A percentile compares a stretch with the other conserved stretches of the same genome.
Evolutionary conservation across 2,329 filamentous ascomycete species (phyloP).

Genomic region (Colletotrichum simmondsii): DNA sequence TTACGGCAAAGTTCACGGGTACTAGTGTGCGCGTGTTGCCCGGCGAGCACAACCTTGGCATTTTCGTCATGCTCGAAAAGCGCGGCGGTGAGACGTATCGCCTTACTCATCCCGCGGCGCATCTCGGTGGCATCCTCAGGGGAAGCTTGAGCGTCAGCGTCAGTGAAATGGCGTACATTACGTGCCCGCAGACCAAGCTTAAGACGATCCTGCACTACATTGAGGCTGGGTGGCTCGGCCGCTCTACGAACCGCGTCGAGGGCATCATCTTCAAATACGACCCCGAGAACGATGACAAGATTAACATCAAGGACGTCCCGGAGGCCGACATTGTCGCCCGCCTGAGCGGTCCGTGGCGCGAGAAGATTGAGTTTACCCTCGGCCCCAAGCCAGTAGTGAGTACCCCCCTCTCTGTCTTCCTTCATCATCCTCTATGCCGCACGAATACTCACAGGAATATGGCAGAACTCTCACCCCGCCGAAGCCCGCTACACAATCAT

Average conservation of each 20-base stretch:
- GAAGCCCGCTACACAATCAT: constrained; percentile 81
- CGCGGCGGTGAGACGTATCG: constrained; percentile 92
- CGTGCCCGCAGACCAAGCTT: constrained; percentile 87
- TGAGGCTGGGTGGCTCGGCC: constrained; percentile 94
- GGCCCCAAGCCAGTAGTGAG: constrained; percentile 72
- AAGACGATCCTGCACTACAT: constrained; percentile 94
- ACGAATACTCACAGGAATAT: constrained; percentile 23
- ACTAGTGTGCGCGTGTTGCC: constrained; percentile 92
- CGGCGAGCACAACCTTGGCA: constrained; percentile 93
- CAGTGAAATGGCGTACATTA: constrained; percentile 88
- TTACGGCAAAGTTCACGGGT: constrained; percentile 97
- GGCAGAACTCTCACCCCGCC: constrained; percentile 56
- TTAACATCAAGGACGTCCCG: constrained; percentile 84
- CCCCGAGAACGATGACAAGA: constrained; percentile 84
- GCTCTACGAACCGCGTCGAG: constrained; percentile 89
- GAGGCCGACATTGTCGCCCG: constrained; percentile 85
- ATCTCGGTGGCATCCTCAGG: constrained; percentile 86
- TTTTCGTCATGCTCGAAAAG: constrained; percentile 88
- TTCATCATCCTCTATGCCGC: not conserved
- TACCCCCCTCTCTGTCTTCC: constrained; percentile 34
- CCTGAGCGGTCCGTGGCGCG: constrained; percentile 88
- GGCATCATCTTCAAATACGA: constrained; percentile 93
- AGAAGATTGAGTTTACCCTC: constrained; percentile 71
- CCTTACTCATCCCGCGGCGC: constrained; percentile 92
- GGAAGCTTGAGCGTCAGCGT: constrained; percentile 92